phyloP scores from a whole-genome alignment of 148 eudicot genomes.

The Fagopyrum tataricum region DNA sequence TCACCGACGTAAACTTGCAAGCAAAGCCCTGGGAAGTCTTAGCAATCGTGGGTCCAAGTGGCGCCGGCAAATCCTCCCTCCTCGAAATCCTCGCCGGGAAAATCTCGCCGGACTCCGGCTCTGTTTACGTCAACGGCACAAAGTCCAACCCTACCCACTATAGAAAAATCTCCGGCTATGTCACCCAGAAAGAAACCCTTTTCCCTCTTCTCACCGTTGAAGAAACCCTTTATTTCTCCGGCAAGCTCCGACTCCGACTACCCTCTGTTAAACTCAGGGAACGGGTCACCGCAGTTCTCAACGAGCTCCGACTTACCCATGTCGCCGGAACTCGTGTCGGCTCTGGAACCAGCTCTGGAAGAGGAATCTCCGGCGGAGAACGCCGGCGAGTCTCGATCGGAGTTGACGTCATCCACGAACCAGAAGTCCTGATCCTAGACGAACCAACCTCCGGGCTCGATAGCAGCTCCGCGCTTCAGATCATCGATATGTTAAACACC shows the following conservation, averaged over 20 bases:
- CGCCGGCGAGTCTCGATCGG: constrained; percentile 91
- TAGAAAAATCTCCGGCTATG: constrained; percentile 84
- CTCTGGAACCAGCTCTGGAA: constrained; percentile 51
- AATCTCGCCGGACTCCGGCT: constrained; percentile 46
- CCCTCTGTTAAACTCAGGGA: constrained; percentile 31
- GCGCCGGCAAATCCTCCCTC: constrained; percentile 91
- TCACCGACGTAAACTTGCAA: constrained; percentile 48
- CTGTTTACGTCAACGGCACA: constrained; percentile 44
- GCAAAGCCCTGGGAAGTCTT: constrained; percentile 95
- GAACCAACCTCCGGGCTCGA: constrained; percentile 98
- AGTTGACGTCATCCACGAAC: constrained; percentile 85
- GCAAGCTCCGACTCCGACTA: constrained; percentile 54
- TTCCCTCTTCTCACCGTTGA: constrained; percentile 92
- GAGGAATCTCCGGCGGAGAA: constrained; percentile 91
- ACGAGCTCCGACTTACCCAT: constrained; percentile 67
- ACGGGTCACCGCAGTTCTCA: constrained; percentile 54
- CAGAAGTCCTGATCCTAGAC: constrained; percentile 74
- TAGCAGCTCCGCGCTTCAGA: constrained; percentile 83
- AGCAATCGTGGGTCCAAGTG: constrained; percentile 95
- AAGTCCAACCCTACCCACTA: constrained; percentile 37
- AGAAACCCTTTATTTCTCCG: constrained; percentile 75
- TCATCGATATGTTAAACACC: constrained; percentile 72
- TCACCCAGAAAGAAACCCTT: constrained; percentile 83
- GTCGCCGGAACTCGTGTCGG: constrained; percentile 68
- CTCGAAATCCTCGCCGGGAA: constrained; percentile 88